Base-by-base conservation (phyloP, 768 basidiomycete genomes). In the Cystofilobasidium bisporidii region DNA sequence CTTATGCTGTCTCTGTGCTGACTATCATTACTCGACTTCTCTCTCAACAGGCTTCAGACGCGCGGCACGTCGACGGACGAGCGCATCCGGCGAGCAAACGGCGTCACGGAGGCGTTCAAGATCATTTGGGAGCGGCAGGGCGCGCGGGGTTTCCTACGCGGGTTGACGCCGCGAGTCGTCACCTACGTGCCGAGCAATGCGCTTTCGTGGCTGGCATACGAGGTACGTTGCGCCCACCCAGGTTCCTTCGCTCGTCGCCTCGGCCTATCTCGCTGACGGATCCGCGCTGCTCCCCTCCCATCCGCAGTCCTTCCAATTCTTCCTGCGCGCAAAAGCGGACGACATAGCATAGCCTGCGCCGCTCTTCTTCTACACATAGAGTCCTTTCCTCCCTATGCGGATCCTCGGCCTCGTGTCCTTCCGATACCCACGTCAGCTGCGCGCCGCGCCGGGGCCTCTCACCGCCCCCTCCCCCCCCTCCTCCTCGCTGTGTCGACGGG, bases 141-240 rank as follows among this genome's bases (percentile, higher is more conserved):
- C 9, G 55, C 87, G 30, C 87, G 81, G 74, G 96, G 96, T 0
- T 91, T 98, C 74, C 80, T 81, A 63, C 81, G 96, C 72, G 96
- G 96, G 30, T 79, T 98, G 73, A 82, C 90, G 63, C 96, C 96
- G 10, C 84, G 96, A 56, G 85, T 99, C 61, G 79, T 98, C 77
- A 94, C 93, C 30, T 89, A 88, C 73, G 89, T 97, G 86, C 96
- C 96, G 9, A 92, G 89, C 75, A 96, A 94, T 63, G 96, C 96
- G 14, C 81, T 99, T 59, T 94, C 89, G 78, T 99, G 94, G 96
- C 80, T 93, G 76, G 93, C 91, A 63, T 93, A 97, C 74, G 93
- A 97, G 78, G 96, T 94, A 80, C 28, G 45, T 41, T 30, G n/a
- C 30, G 32, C 36, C 15, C 20, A 33, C 45, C 38, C 3, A 32